Conservation (phyloP, 2,329 filamentous ascomycete genomes). For the Biscogniauxia marginata region DNA sequence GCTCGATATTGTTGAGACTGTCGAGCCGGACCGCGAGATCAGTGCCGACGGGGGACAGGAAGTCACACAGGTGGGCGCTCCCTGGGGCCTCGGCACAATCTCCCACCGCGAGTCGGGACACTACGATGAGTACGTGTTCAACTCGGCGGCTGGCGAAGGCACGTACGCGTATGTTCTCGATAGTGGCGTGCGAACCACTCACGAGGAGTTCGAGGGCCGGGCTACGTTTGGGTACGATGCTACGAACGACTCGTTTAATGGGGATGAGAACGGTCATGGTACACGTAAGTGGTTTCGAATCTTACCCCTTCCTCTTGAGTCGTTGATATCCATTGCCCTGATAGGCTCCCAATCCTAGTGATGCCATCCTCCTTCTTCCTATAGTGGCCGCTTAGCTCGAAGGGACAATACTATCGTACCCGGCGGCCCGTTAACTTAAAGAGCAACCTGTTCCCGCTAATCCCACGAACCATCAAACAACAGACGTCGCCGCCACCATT, state of each 20-base stretch:
- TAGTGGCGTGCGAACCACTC: slow-evolving; percentile 39
- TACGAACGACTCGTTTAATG: slow-evolving; percentile 8
- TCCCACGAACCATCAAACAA: slow-evolving; percentile 12
- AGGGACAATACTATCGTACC: too few relatives aligned
- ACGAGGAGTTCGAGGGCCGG: slow-evolving; percentile 26
- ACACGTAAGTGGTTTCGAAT: not conserved
- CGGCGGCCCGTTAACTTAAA: too few relatives aligned
- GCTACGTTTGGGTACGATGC: slow-evolving; percentile 10
- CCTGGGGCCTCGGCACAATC: slow-evolving; percentile 24
- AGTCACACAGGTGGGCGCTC: slow-evolving; percentile 15
- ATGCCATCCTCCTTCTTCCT: too few relatives aligned
- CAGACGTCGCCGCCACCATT: slow-evolving; percentile 29
- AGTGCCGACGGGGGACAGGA: slow-evolving; percentile 2
- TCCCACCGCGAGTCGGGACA: slow-evolving; percentile 18
- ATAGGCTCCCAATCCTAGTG: too few relatives aligned
- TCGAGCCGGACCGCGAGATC: slow-evolving; percentile 13
- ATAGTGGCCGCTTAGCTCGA: too few relatives aligned
- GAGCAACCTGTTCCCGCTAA: too few relatives aligned
- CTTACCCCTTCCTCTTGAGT: not conserved
- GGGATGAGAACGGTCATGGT: slow-evolving; percentile 35
- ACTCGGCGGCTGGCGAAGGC: slow-evolving; percentile 22
- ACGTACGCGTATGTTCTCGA: slow-evolving; percentile 43
- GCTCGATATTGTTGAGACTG: slow-evolving; percentile 9
- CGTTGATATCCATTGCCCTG: too few relatives aligned
- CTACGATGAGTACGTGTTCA: slow-evolving; percentile 23